Conservation (phyloP, 306 rosid species). For the Vigna angularis region DNA sequence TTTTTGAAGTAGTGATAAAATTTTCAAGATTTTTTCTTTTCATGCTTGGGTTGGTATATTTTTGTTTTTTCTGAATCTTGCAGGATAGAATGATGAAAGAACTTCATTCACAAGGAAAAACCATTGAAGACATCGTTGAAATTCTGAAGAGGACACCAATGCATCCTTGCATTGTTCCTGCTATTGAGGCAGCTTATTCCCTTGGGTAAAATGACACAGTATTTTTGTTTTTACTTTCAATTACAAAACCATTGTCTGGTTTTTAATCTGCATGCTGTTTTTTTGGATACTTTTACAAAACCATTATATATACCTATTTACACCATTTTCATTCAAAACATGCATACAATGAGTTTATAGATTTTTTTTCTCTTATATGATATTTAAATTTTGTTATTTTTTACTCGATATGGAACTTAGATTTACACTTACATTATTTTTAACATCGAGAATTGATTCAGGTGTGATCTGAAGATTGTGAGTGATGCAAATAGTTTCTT, state of each 20-base stretch:
- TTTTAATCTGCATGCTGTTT: too few relatives aligned
- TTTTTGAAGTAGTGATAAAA: background rate
- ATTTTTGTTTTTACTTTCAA: background rate
- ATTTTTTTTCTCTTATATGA: too few relatives aligned
- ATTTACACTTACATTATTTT: too few relatives aligned
- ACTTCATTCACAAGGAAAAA: slow-evolving; percentile 64
- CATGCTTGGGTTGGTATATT: background rate
- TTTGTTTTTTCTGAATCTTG: background rate
- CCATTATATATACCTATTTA: too few relatives aligned
- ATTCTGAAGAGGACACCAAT: slow-evolving; percentile 59
- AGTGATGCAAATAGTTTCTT: slow-evolving; percentile 74
- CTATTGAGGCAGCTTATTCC: slow-evolving; percentile 63
- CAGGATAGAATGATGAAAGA: slow-evolving; percentile 67
- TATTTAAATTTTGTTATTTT: too few relatives aligned
- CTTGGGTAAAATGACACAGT: slow-evolving; percentile 52
- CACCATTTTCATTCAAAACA: too few relatives aligned
- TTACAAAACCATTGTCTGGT: too few relatives aligned
- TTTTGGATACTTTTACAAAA: too few relatives aligned
- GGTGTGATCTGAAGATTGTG: slow-evolving; percentile 72
- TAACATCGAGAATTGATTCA: slow-evolving; percentile 17
- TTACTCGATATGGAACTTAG: too few relatives aligned
- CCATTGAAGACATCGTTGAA: slow-evolving; percentile 52
- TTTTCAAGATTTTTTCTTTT: background rate
- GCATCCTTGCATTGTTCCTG: slow-evolving; percentile 57
- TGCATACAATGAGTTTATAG: too few relatives aligned